phyloP scores from a whole-genome alignment of 805 yeast species.

The Starmerella sp. region DNA sequence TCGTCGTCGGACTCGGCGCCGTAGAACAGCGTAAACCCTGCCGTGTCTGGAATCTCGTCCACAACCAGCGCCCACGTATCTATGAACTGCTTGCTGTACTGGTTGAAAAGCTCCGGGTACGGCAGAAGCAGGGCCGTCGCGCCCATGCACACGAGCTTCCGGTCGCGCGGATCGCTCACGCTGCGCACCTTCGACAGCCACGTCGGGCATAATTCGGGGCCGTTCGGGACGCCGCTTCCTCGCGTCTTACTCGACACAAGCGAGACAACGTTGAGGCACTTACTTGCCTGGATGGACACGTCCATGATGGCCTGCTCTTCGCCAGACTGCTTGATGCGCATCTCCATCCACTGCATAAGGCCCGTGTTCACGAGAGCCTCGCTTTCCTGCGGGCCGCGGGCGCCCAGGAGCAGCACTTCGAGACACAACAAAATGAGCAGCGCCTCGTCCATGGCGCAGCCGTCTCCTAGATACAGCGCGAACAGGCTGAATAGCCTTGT shows the following conservation, averaged over 20 bases:
- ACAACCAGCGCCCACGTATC: slow-evolving; percentile 42
- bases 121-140: slow-evolving; percentile 10
- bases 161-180: slow-evolving; percentile 62
- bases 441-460: slow-evolving; percentile 19
- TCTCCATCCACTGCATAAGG: slow-evolving; percentile 10
- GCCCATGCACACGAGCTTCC: slow-evolving; percentile 58
- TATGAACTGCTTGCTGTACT: slow-evolving; percentile 24
- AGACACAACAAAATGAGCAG: slow-evolving; percentile 13
- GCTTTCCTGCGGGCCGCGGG: slow-evolving; percentile 1
- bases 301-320: slow-evolving; percentile 8
- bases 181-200: slow-evolving; percentile 35
- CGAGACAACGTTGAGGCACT: slow-evolving; percentile 6
- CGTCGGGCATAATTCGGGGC: slow-evolving; percentile 2
- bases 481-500: slow-evolving; percentile 19
- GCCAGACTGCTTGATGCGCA: slow-evolving; percentile 3
- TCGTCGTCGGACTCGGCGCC: slow-evolving; percentile 13
- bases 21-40: slow-evolving; percentile 37
- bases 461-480: slow-evolving; percentile 22
- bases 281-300: slow-evolving; percentile 8
- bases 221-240: slow-evolving; percentile 5
- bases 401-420: slow-evolving; percentile 11
- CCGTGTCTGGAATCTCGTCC: slow-evolving; percentile 63
- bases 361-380: slow-evolving; percentile 7
- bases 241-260: slow-evolving; percentile 8
- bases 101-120: slow-evolving; percentile 10